These are phyloP conservation scores for Zangia roseola DNA, from an alignment of 768 basidiomycete genomes.

Conservation along the genomic window DNA sequence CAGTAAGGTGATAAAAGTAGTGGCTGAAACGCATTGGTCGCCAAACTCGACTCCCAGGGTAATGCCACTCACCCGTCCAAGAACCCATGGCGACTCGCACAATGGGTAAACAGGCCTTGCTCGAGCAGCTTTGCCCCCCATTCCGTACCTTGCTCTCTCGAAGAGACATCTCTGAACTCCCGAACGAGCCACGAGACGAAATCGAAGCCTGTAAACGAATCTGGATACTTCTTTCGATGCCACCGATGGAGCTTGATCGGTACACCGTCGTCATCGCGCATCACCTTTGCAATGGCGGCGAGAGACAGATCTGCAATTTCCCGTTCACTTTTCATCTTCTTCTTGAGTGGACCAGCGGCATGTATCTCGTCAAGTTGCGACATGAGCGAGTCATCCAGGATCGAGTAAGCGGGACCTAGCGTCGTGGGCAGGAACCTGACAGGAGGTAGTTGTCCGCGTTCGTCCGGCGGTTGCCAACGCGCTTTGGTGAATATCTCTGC, in stretches of 20 bases:
- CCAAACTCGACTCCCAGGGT: background rate
- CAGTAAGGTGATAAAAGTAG: slow-evolving; percentile 84
- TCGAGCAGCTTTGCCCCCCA: slow-evolving; percentile 77
- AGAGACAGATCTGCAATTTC: slow-evolving; percentile 69
- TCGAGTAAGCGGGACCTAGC: slow-evolving; percentile 74
- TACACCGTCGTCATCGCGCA: slow-evolving; percentile 83
- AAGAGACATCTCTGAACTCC: slow-evolving; percentile 86
- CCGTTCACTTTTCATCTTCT: slow-evolving; percentile 78
- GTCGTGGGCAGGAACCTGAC: slow-evolving; percentile 84
- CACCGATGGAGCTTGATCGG: slow-evolving; percentile 84
- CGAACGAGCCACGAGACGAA: slow-evolving; percentile 92
- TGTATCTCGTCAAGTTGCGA: slow-evolving; percentile 81
- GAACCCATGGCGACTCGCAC: slow-evolving; percentile 75
- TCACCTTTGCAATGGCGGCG: slow-evolving; percentile 68
- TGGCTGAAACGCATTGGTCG: slow-evolving; percentile 48
- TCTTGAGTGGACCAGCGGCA: slow-evolving; percentile 66
- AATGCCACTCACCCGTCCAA: slow-evolving; percentile 69
- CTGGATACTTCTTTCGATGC: slow-evolving; percentile 70
- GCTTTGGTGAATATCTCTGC: slow-evolving; percentile 84
- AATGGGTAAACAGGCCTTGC: slow-evolving; percentile 85
- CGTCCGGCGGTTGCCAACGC: slow-evolving; percentile 65
- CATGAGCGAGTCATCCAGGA: slow-evolving; percentile 77
- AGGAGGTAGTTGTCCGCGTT: slow-evolving; percentile 45
- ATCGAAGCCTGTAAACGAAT: slow-evolving; percentile 87
- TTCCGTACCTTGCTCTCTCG: slow-evolving; percentile 74